Evolutionary conservation across 2,329 filamentous ascomycete genomes (phyloP), one percentile per base, ranked within the genome.

Genomic region (Sclerotinia sclerotiorum): DNA sequence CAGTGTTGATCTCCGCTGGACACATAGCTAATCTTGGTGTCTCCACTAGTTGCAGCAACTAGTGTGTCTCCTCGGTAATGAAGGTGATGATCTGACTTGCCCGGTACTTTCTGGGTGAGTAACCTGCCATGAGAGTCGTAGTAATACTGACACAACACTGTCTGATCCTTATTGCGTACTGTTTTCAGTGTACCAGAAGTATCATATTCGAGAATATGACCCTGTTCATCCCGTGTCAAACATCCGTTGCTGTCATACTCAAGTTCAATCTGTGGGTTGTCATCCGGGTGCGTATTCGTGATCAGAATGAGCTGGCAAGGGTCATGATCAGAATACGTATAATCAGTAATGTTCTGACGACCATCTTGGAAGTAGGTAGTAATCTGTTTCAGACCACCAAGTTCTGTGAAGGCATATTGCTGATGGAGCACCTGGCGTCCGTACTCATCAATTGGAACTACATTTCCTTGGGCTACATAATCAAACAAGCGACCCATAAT

Each of bases 1-100:
- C 52, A 55, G 52, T 35, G 52, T n/a, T 55, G 52, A 55, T 55
- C 52, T 35, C 29, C 52, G 29, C 52, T 55, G 5, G 52, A 55
- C 11, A 35, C 29, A 21, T 55, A 55, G 52, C 52, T 55, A 32
- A 13, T 39, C 52, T 55, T 55, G 21, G 19, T 55, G 2, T n/a
- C 52, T 13, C 29, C 52, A 13, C 21, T 32, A 5, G 52, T 55
- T 10, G 52, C 52, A 6, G 52, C 52, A 35, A 55, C 29, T n/a
- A 55, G 8, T 35, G 29, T 55, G 2, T 35, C 52, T 55, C 52
- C 52, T 55, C 52, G 29, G 8, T 55, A 55, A 21, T 55, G 52
- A 6, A 55, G 52, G 19, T 55, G 35, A 55, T n/a, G 19, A 35
- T 55, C 29, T 13, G 29, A 35, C 17, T 55, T 55, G 19, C 52